Evolutionary conservation across 345 rosid species (phyloP).

Genomic region (Citropsis articulata): DNA sequence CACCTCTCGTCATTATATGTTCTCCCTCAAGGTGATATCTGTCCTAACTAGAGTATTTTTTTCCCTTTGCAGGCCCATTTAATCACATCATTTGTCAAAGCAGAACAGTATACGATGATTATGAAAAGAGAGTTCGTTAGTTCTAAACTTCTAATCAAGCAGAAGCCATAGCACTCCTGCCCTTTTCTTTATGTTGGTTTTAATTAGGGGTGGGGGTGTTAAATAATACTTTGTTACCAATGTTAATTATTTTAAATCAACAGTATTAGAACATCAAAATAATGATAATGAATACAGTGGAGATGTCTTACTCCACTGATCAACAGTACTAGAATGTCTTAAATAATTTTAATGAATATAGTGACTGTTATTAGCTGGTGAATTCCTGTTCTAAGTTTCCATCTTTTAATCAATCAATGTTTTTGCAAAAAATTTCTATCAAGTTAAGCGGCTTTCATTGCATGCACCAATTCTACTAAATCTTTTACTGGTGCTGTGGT

Average conservation of each 20-base stretch:
- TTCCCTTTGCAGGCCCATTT: background rate
- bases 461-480: too few relatives aligned
- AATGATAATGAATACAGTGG: background rate
- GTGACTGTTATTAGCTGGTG: background rate
- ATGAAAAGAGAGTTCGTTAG: background rate
- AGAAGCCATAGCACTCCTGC: background rate
- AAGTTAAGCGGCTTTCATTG: background rate
- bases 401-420: background rate
- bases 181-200: background rate
- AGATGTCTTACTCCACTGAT: background rate
- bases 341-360: background rate
- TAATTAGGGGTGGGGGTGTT: background rate
- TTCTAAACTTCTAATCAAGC: slow-evolving; percentile 8
- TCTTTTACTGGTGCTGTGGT: background rate
- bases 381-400: background rate
- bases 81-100: background rate
- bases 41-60: background rate
- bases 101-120: background rate
- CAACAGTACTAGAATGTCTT: background rate
- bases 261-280: background rate
- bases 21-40: background rate
- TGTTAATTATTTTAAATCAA: background rate
- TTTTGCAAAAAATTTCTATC: background rate
- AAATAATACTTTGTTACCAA: background rate
- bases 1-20: background rate